Percentiles rank a stretch among this genome's conserved stretches.
Evolutionary conservation across 2,329 filamentous ascomycete species (phyloP).

Genomic region (Cladophialophora immunda): DNA sequence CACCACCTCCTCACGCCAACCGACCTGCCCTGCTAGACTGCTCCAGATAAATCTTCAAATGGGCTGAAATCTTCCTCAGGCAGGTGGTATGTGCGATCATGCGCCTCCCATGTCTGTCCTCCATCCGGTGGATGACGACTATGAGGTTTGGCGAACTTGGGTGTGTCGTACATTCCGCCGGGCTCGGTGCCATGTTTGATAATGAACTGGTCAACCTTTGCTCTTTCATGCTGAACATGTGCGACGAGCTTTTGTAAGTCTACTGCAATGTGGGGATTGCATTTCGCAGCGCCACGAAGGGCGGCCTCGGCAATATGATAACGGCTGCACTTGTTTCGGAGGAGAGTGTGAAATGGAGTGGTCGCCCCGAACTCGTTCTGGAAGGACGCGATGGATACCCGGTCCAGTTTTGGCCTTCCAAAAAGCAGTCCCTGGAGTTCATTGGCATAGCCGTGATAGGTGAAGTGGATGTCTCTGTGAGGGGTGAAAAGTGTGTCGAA

Average conservation of each 20-base stretch:
- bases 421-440: slow-evolving; percentile 71
- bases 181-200: slow-evolving; percentile 22
- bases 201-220: slow-evolving; percentile 26
- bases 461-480: slow-evolving; percentile 67
- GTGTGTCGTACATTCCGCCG: slow-evolving; percentile 1
- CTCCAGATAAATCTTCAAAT: not conserved
- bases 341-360: slow-evolving; percentile 48
- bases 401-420: slow-evolving; percentile 60
- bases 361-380: slow-evolving; percentile 72
- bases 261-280: slow-evolving; percentile 20
- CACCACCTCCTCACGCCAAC: too few species aligned
- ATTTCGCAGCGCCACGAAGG: slow-evolving; percentile 18
- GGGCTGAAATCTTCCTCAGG: not conserved
- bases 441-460: slow-evolving; percentile 71
- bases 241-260: slow-evolving; percentile 23
- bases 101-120: not conserved
- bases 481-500: slow-evolving; percentile 67
- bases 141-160: not conserved
- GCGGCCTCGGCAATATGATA: slow-evolving; percentile 24
- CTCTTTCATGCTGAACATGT: slow-evolving; percentile 21
- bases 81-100: not conserved
- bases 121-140: not conserved
- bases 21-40: too few species aligned
- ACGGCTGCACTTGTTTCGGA: slow-evolving; percentile 18
- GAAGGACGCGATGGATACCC: slow-evolving; percentile 65